A percentile compares a stretch with the other conserved stretches of the same genome.
Evolutionary conservation across 257 asterid genomes (phyloP).

Genomic region (Gentiana dahurica): DNA sequence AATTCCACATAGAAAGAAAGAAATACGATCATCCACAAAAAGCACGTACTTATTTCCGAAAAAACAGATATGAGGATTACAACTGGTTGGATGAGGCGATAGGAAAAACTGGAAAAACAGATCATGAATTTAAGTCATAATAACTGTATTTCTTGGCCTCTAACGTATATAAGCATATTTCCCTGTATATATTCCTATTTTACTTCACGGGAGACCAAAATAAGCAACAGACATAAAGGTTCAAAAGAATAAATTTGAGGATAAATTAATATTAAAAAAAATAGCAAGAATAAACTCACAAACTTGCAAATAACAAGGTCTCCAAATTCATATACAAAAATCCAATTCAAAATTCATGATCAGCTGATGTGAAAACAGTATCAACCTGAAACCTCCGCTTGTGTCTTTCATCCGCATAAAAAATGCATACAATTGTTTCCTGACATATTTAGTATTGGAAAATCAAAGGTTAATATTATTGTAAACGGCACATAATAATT

Average conservation of each 20-base stretch:
- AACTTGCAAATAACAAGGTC: background rate
- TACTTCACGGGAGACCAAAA: no score
- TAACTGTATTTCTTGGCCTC: no score
- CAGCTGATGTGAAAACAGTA: background rate
- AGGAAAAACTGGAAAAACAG: no score
- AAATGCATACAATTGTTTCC: slow-evolving; percentile 43
- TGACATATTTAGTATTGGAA: slow-evolving; percentile 20
- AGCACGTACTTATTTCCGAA: background rate
- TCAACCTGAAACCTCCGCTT: slow-evolving; percentile 95
- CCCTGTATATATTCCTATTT: no score
- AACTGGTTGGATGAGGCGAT: background rate
- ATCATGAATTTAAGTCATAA: no score
- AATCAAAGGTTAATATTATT: slow-evolving; percentile 4
- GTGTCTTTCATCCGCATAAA: slow-evolving; percentile 73
- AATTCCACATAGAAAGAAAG: background rate
- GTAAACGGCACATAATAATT: background rate
- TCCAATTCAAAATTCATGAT: background rate
- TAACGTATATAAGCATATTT: no score
- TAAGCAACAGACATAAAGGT: no score
- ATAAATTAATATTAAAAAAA: background rate
- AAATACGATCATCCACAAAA: background rate
- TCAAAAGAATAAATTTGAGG: background rate
- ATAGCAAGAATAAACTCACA: background rate
- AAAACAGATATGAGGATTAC: background rate
- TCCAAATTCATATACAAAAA: background rate